These are phyloP conservation scores for Boletellus sp. DNA, from an alignment of 1,284 basidiomycete species.

Conservation along the genomic window DNA sequence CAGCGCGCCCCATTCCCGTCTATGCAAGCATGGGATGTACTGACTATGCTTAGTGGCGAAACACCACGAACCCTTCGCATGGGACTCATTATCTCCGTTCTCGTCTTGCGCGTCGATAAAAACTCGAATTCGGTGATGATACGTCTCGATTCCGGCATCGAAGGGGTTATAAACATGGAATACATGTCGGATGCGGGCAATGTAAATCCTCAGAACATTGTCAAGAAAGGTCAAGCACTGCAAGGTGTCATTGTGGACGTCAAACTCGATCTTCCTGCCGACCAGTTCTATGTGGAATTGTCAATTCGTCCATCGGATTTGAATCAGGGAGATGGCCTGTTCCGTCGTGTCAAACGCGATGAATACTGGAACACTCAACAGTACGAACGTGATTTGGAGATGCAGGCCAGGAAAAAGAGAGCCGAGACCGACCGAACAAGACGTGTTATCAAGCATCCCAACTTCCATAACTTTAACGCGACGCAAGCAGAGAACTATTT, in stretches of 20 bases:
- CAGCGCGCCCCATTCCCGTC: constrained; percentile 65
- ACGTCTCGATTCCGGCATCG: constrained; percentile 89
- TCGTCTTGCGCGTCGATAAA: constrained; percentile 57
- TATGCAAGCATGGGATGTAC: constrained; percentile 76
- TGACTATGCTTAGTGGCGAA: constrained; percentile 96
- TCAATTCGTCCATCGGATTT: constrained; percentile 77
- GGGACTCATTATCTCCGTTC: constrained; percentile 84
- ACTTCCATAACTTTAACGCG: constrained; percentile 96
- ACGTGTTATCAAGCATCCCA: constrained; percentile 95
- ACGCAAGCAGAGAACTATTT: constrained; percentile 88
- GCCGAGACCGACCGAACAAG: constrained; percentile 75
- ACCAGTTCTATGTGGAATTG: constrained; percentile 72
- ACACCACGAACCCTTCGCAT: constrained; percentile 74
- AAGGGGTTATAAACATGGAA: constrained; percentile 72
- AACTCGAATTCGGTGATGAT: constrained; percentile 50
- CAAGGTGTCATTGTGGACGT: constrained; percentile 79
- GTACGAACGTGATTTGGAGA: constrained; percentile 68
- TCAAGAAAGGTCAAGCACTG: constrained; percentile 77
- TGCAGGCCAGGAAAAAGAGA: constrained; percentile 80
- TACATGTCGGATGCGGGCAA: constrained; percentile 58
- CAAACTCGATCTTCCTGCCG: constrained; percentile 59
- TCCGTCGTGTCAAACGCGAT: constrained; percentile 62
- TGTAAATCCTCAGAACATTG: constrained; percentile 42
- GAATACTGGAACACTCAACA: constrained; percentile 67
- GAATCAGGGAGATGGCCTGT: constrained; percentile 58